Evolutionary conservation across 1,284 basidiomycete genomes (phyloP), one percentile per base, ranked within the genome.

Genomic region (Termitomyces sp.): DNA sequence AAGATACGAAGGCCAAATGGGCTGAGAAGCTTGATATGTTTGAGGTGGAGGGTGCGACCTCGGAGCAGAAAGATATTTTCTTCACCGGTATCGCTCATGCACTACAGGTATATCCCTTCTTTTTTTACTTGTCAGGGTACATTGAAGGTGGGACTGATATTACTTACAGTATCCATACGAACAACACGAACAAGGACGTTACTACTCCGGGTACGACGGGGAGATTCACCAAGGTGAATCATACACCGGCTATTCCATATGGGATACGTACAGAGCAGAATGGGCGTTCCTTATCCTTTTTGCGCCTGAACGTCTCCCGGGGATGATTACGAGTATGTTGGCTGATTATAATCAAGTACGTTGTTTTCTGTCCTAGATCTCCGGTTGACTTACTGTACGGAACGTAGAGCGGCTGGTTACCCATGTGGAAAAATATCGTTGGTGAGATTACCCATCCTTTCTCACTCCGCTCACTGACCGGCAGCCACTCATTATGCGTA

Each of bases 391-490:
- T n/a, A 31, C 24, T 9, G 4, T 16, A 13, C 3, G 11, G 1
- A 24, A 7, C 14, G 14, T 58, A 91, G 80, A 82, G 87, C 24
- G 91, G 91, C 3, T 90, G 88, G 86, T 69, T 93, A 42, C 91
- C 91, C 0, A 92, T 93, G 89, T 93, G 91, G 90, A 91, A 91
- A 70, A 93, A 92, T 59, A 79, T 92, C 14, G 81, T 88, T 55
- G 89, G 83, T 84, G 46, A 55, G 56, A 24, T 37, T 16, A 4
- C n/a, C 72, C 14, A 26, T 14, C 34, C 34, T 26, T 49, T 53
- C 30, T 41, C 14, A 18, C 18, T 24, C 35, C 14, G 14, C 21
- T 2, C 2, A n/a, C 9, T 24, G 21, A 43, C 5, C 34, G 11
- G 52, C 13, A 13, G 11, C 52, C 14, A n/a, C 9, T 13, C 14